Evolutionary conservation across 2,329 filamentous ascomycete genomes (phyloP).

Genomic region (Lachnum nothofagi): DNA sequence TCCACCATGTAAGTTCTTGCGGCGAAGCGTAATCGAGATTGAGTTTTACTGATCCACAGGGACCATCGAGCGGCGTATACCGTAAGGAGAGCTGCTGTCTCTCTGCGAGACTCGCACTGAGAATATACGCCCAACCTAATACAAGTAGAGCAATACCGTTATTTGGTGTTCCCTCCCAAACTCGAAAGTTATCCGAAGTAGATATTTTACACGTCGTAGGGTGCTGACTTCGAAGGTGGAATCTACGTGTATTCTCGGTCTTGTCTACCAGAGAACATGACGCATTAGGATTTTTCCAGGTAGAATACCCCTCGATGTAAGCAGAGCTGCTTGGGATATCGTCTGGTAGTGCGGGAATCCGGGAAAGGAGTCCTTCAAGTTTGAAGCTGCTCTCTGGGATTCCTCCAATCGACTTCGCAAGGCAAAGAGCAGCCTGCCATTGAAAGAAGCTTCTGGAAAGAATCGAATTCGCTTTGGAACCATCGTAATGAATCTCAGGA

Average conservation of each 20-base stretch:
- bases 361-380: conserved; percentile 2
- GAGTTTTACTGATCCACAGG: too few relatives aligned
- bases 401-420: background rate
- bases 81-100: background rate
- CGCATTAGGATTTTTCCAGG: background rate
- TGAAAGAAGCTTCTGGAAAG: conserved; percentile 1
- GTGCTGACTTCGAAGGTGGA: background rate
- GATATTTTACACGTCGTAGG: conserved; percentile 4
- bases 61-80: background rate
- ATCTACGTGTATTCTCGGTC: conserved; percentile 1
- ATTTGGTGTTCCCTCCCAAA: background rate
- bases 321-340: conserved; percentile 1
- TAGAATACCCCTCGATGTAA: conserved; percentile 1
- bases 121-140: conserved; percentile 5
- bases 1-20: conserved; percentile 8
- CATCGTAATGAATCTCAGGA: too few relatives aligned
- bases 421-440: conserved; percentile 3
- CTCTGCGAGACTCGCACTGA: conserved; percentile 1
- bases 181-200: background rate
- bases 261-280: conserved; percentile 1
- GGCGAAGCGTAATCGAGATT: conserved; percentile 2
- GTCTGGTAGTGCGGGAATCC: conserved; percentile 7
- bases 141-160: conserved; percentile 1
- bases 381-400: conserved; percentile 1
- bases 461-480: too few relatives aligned